These are phyloP conservation scores for Crithidia mellificae DNA, from an alignment of 208 protist species.

Conservation along the genomic window DNA sequence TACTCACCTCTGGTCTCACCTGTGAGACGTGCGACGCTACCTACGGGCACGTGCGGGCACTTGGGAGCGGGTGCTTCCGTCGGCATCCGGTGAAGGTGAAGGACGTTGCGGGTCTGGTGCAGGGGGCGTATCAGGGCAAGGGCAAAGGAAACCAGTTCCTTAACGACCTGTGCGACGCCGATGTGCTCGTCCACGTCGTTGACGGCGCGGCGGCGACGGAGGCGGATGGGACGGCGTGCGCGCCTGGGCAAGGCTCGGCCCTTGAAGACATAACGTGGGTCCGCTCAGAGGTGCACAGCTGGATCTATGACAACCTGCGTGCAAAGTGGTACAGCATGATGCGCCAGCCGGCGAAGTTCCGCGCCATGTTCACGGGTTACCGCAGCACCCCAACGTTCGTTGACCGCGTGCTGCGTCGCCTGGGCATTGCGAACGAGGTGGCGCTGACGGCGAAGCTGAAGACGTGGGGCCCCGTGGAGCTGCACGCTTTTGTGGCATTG, in stretches of 20 bases:
- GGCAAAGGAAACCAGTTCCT: constrained; percentile 95
- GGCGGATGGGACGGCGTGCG: constrained; percentile 78
- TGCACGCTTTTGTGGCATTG: constrained; percentile 89
- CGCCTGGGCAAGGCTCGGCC: constrained; percentile 64
- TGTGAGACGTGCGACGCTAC: constrained; percentile 50
- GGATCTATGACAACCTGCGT: constrained; percentile 94
- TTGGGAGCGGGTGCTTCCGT: constrained; percentile 43
- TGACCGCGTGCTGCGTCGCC: constrained; percentile 54
- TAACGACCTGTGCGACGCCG: constrained; percentile 93
- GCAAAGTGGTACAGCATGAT: constrained; percentile 78
- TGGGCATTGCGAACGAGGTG: constrained; percentile 53
- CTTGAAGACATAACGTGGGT: constrained; percentile 91
- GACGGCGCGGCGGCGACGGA: constrained; percentile 90
- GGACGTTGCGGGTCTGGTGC: constrained; percentile 94
- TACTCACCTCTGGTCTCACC: constrained; percentile 13
- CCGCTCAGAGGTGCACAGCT: constrained; percentile 90
- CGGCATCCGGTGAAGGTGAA: constrained; percentile 85
- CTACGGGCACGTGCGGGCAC: constrained; percentile 61
- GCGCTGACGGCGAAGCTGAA: constrained; percentile 39
- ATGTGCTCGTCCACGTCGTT: constrained; percentile 94
- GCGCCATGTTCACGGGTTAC: constrained; percentile 93
- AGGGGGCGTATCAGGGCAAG: constrained; percentile 91
- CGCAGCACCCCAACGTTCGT: constrained; percentile 76
- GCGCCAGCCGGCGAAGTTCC: constrained; percentile 71
- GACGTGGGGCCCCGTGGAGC: constrained; percentile 65